Conservation (phyloP, 2,329 filamentous ascomycete species). For the Ceratocystis smalleyi region DNA sequence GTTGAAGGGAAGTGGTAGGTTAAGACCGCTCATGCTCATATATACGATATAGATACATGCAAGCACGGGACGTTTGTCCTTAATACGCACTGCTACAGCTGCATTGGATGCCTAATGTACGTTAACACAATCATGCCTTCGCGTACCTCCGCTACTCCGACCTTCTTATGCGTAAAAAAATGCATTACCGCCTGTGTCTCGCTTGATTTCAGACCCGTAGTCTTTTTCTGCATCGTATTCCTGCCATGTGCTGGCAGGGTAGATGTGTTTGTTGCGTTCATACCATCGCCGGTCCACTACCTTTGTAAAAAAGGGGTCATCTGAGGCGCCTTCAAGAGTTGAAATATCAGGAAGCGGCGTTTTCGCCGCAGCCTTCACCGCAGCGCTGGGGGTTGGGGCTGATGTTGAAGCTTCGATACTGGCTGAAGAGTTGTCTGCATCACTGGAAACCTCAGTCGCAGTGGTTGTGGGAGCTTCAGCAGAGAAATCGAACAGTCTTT, state of each 20-base stretch:
- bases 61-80: too few species aligned
- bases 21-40: too few species aligned
- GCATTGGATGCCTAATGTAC: background rate
- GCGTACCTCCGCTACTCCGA: background rate
- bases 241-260: slow-evolving; percentile 88
- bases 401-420: slow-evolving; percentile 11
- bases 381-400: slow-evolving; percentile 20
- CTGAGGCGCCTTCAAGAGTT: slow-evolving; percentile 55
- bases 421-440: slow-evolving; percentile 9
- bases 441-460: background rate
- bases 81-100: background rate
- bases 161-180: slow-evolving; percentile 59
- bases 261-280: slow-evolving; percentile 95
- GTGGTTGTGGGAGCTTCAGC: slow-evolving; percentile 27
- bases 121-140: background rate
- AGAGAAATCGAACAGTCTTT: slow-evolving; percentile 61
- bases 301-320: slow-evolving; percentile 73
- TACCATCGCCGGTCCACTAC: slow-evolving; percentile 96
- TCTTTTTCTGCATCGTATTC: slow-evolving; percentile 85
- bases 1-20: too few species aligned
- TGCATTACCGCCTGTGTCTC: slow-evolving; percentile 76
- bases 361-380: slow-evolving; percentile 26
- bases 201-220: slow-evolving; percentile 59
- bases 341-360: slow-evolving; percentile 32
- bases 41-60: too few species aligned